Conservation (phyloP, 805 yeast species). For the Saccharomycopsis fermentans region DNA sequence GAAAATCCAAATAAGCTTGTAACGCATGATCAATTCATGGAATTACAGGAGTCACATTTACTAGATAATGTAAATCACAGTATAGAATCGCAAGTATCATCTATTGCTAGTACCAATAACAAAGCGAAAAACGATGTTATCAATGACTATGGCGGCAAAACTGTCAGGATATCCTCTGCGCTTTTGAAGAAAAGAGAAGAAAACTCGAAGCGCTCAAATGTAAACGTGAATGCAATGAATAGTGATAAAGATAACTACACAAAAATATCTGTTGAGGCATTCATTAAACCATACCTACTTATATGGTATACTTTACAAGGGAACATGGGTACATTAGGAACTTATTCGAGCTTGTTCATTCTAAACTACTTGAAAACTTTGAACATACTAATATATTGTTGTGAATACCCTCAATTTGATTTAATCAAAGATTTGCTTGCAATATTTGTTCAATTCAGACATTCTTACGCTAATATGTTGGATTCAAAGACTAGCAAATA, state of each 20-base stretch:
- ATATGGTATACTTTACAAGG: constrained; percentile 7
- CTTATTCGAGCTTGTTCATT: constrained; percentile 6
- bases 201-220: background rate
- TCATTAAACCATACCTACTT: constrained; percentile 12
- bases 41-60: background rate
- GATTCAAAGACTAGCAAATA: background rate
- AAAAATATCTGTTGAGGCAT: background rate
- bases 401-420: constrained; percentile 8
- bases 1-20: background rate
- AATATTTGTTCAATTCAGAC: background rate
- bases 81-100: background rate
- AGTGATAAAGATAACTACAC: constrained; percentile 10
- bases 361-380: constrained; percentile 9
- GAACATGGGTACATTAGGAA: constrained; percentile 7
- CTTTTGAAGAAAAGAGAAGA: constrained; percentile 11
- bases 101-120: background rate
- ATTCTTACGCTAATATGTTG: background rate
- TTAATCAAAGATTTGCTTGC: background rate
- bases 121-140: constrained; percentile 2
- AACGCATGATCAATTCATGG: background rate
- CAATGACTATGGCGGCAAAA: constrained; percentile 6
- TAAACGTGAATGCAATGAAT: background rate
- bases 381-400: constrained; percentile 8
- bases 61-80: constrained; percentile 5
- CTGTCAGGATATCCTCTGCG: constrained; percentile 14